Evolutionary conservation across 2,329 filamentous ascomycete species (phyloP).

Genomic region (Paraconiothyrium sp.): DNA sequence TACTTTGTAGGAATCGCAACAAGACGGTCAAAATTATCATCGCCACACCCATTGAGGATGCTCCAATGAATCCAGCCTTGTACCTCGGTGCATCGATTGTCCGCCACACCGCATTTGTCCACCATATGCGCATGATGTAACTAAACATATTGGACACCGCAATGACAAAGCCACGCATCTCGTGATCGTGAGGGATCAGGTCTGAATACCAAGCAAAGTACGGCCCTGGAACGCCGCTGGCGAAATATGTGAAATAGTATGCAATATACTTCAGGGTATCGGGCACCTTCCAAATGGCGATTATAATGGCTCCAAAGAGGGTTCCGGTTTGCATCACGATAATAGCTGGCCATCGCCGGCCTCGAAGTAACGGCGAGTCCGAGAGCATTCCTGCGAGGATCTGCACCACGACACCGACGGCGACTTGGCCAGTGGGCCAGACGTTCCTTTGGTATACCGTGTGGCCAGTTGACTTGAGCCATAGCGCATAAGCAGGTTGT

Average conservation of each 20-base stretch:
- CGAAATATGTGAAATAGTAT: slow-evolving; percentile 36
- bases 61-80: slow-evolving; percentile 34
- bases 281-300: slow-evolving; percentile 59
- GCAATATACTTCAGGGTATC: slow-evolving; percentile 52
- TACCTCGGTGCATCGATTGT: slow-evolving; percentile 33
- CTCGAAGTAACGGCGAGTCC: slow-evolving; percentile 36
- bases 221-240: slow-evolving; percentile 34
- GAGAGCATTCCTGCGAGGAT: slow-evolving; percentile 50
- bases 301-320: slow-evolving; percentile 52
- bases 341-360: slow-evolving; percentile 51
- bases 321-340: slow-evolving; percentile 49
- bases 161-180: slow-evolving; percentile 38
- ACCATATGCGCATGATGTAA: slow-evolving; percentile 34
- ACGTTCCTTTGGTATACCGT: slow-evolving; percentile 59
- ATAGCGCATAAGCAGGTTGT: slow-evolving; percentile 46
- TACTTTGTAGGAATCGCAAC: slow-evolving; percentile 26
- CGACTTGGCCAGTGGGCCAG: slow-evolving; percentile 58
- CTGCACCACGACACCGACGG: slow-evolving; percentile 57
- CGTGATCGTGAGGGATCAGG: slow-evolving; percentile 38
- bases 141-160: slow-evolving; percentile 37
- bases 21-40: slow-evolving; percentile 30
- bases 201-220: slow-evolving; percentile 39
- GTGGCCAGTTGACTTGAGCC: slow-evolving; percentile 57
- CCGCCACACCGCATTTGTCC: slow-evolving; percentile 32
- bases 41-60: slow-evolving; percentile 29